These are phyloP conservation scores for Calonectria crousiana DNA, from an alignment of 2,329 filamentous ascomycete species.

Conservation along the genomic window DNA sequence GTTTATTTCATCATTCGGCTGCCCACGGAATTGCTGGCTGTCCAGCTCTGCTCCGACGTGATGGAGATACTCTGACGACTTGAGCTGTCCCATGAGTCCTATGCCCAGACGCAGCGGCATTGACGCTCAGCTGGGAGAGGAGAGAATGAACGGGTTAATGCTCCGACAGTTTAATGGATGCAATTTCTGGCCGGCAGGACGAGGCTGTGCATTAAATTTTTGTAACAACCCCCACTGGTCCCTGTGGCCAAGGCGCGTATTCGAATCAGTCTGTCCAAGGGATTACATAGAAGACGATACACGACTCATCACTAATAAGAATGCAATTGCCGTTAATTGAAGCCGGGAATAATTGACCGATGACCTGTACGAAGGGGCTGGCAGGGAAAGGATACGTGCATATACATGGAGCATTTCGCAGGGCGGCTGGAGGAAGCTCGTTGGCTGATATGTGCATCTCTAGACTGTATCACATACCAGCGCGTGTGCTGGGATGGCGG, in stretches of 20 bases:
- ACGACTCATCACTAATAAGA: not conserved
- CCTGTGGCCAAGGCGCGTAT: not conserved
- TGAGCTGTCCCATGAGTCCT: not conserved
- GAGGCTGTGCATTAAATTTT: not conserved
- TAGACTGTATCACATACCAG: not conserved
- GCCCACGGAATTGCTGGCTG: not conserved
- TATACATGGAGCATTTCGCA: not conserved
- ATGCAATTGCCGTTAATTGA: not conserved
- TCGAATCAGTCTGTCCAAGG: not conserved
- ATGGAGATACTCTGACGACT: not conserved
- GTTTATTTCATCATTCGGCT: not conserved
- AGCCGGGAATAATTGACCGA: not conserved
- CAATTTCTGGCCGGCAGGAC: not conserved
- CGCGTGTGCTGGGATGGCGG: not conserved
- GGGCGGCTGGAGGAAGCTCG: not conserved
- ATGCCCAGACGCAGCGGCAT: not conserved
- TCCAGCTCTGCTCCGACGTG: not conserved
- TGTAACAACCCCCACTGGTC: not conserved
- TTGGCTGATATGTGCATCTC: conserved; percentile 6
- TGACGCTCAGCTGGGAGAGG: not conserved
- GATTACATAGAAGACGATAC: conserved; percentile 7
- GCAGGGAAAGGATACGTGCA: not conserved
- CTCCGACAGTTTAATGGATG: not conserved
- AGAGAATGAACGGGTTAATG: not conserved
- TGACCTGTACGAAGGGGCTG: not conserved